Conservation (phyloP, 805 yeast species). For the Grigorovia transvaalensis region DNA sequence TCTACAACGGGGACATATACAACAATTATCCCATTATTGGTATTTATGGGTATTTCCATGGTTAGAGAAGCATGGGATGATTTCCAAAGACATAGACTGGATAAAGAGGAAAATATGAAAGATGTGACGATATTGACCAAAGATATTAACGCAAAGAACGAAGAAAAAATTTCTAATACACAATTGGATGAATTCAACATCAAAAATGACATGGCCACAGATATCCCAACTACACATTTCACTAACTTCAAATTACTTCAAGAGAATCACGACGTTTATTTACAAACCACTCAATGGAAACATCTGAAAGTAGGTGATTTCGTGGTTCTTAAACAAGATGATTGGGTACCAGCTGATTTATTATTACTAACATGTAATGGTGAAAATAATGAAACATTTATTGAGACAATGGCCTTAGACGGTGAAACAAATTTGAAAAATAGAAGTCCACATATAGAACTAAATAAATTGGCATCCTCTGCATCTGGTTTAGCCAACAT, state of each 20-base stretch:
- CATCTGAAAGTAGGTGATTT: slow-evolving; percentile 82
- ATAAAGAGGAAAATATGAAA: slow-evolving; percentile 71
- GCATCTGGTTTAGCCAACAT: slow-evolving; percentile 42
- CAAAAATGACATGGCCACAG: background rate
- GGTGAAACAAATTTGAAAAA: slow-evolving; percentile 92
- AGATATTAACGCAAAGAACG: slow-evolving; percentile 5
- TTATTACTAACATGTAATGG: slow-evolving; percentile 58
- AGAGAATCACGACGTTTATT: slow-evolving; percentile 14
- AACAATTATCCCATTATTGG: slow-evolving; percentile 77
- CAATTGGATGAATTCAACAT: background rate
- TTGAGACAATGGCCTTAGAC: slow-evolving; percentile 95
- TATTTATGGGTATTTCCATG: slow-evolving; percentile 83
- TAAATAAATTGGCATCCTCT: slow-evolving; percentile 41
- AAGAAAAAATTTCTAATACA: background rate
- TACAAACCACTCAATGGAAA: slow-evolving; percentile 47
- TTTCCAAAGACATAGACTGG: slow-evolving; percentile 75
- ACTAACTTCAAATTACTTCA: slow-evolving; percentile 14
- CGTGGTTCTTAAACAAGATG: slow-evolving; percentile 61
- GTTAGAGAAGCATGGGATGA: slow-evolving; percentile 92
- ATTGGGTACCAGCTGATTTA: slow-evolving; percentile 91
- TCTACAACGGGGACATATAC: slow-evolving; percentile 94
- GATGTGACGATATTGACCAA: slow-evolving; percentile 30
- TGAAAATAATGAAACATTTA: slow-evolving; percentile 51
- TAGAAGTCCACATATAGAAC: slow-evolving; percentile 53
- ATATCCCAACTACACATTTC: slow-evolving; percentile 11